Base-by-base conservation (phyloP, 2,329 filamentous ascomycete species). In the Aspergillus intermedius region DNA sequence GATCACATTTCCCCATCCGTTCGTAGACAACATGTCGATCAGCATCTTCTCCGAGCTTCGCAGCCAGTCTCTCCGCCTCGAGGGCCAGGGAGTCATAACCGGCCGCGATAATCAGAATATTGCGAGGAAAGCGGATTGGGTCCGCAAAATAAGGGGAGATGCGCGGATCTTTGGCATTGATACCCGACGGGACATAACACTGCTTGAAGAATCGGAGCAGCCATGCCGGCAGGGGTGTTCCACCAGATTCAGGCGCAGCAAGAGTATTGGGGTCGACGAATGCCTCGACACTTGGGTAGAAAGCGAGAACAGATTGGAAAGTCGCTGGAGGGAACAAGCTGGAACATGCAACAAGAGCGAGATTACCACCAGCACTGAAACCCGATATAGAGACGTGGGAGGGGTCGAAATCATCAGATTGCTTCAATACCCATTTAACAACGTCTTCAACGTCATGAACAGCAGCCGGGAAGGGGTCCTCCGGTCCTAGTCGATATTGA, bases 281-380 rank as follows among this genome's bases (percentile, higher is more conserved):
- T 40, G 60, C 53, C 46, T 66, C 58, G 4, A 55, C 51, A 3
- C 55, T 50, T 1, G 62, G 60, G 22, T 66, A 67, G 46, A 72
- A 64, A 1, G 61, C 61, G 2, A 70, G 51, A 6, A 69, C 44
- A 3, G 47, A 47, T 21, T 40, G 30, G 49, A 66, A 65, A 12
- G 52, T 58, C 34, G 45, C 52, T n/a, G 21, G 46, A 2, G 49
- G 50, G 13, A 43, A 42, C 3, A 54, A 54, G 4, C 54, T 54
- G 21, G 54, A 60, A 3, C 61, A 51, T 2, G 63, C 51, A 2
- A 58, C 56, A 6, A 72, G 58, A 0, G 67, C 66, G 21, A 74
- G 59, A 40, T 66, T 72, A 0, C 46, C 71, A 2, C 72, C 72
- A 0, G 72, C 66, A 40, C 67, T 71, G 54, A 73, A 74, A 7